Percentiles rank a stretch among this genome's conserved stretches.
Conservation (phyloP, 129 eudicot species). For the Centaurea solstitialis region DNA sequence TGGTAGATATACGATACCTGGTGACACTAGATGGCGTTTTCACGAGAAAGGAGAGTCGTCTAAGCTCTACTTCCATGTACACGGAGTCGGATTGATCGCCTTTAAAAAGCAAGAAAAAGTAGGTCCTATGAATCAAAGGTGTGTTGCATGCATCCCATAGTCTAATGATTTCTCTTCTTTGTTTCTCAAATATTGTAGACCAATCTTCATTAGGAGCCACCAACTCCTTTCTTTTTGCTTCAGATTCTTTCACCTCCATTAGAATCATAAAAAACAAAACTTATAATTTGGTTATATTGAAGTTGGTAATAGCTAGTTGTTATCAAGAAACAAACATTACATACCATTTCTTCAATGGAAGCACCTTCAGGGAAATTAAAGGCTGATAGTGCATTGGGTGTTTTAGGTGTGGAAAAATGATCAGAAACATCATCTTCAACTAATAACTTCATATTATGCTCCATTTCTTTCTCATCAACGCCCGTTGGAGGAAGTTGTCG, state of each 20-base stretch:
- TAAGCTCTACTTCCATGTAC: constrained; percentile 86
- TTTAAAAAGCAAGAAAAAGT: constrained; percentile 73
- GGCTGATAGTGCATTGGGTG: constrained; percentile 22
- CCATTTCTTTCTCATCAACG: constrained; percentile 29
- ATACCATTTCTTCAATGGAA: constrained; percentile 33
- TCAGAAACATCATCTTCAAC: constrained; percentile 22
- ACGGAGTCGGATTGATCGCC: constrained; percentile 84
- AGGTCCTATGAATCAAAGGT: constrained; percentile 71
- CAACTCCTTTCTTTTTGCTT: constrained; percentile 12
- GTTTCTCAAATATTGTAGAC: constrained; percentile 58
- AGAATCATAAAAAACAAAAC: not conserved
- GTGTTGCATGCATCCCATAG: constrained; percentile 83
- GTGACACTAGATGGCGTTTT: constrained; percentile 39
- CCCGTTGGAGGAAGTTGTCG: constrained; percentile 18
- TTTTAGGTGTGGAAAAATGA: constrained; percentile 10
- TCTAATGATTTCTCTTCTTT: constrained; percentile 59
- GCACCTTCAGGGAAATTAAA: constrained; percentile 27
- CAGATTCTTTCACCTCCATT: constrained; percentile 36
- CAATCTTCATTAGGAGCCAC: constrained; percentile 29
- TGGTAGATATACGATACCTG: constrained; percentile 36
- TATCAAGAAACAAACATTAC: not conserved
- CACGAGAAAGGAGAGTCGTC: constrained; percentile 74
- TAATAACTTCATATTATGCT: constrained; percentile 19
- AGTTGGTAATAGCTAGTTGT: not conserved
- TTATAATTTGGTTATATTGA: not conserved